A percentile compares a stretch with the other conserved stretches of the same genome.
Evolutionary conservation across 2,329 filamentous ascomycete species (phyloP).

Genomic region (Trichoderma oligosporum): DNA sequence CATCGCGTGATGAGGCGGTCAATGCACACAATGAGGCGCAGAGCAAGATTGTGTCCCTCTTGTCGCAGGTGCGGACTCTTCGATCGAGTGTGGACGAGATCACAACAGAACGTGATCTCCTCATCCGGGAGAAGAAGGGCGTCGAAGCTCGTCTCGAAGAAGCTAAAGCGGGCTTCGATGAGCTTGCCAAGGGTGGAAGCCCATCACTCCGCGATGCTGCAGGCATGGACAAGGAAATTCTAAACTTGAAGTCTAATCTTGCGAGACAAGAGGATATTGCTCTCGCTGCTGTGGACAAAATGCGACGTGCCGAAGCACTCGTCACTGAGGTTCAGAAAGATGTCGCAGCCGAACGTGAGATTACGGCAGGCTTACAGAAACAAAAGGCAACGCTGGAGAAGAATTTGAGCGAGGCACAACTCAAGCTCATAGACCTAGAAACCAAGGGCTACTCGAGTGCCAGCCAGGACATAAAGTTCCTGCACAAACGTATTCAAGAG

Average conservation of each 20-base stretch:
- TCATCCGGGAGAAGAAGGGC: conserved; percentile 84
- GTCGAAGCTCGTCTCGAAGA: conserved; percentile 82
- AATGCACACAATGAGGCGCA: conserved; percentile 93
- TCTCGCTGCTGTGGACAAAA: conserved; percentile 89
- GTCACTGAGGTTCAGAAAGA: conserved; percentile 90
- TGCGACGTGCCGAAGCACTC: conserved; percentile 87
- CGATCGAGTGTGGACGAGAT: conserved; percentile 83
- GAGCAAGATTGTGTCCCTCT: conserved; percentile 81
- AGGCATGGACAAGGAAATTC: conserved; percentile 78
- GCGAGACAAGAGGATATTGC: conserved; percentile 94
- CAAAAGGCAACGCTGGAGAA: conserved; percentile 90
- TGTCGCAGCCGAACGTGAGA: conserved; percentile 79
- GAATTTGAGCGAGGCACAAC: conserved; percentile 81
- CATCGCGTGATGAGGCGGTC: conserved; percentile 90
- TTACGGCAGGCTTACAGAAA: conserved; percentile 75
- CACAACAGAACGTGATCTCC: conserved; percentile 75
- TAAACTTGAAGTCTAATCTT: conserved; percentile 82
- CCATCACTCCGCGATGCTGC: conserved; percentile 88
- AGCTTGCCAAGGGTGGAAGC: conserved; percentile 78
- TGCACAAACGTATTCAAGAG: conserved; percentile 93
- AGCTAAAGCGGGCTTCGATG: conserved; percentile 82
- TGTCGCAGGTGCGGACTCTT: conserved; percentile 83
- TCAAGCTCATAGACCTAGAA: conserved; percentile 86
- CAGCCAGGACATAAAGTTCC: conserved; percentile 90
- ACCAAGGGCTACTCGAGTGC: conserved; percentile 95